A percentile compares a stretch with the other conserved stretches of the same genome.
phyloP scores from a whole-genome alignment of 2,329 filamentous ascomycete genomes.

The Herpomyces periplanetae region DNA sequence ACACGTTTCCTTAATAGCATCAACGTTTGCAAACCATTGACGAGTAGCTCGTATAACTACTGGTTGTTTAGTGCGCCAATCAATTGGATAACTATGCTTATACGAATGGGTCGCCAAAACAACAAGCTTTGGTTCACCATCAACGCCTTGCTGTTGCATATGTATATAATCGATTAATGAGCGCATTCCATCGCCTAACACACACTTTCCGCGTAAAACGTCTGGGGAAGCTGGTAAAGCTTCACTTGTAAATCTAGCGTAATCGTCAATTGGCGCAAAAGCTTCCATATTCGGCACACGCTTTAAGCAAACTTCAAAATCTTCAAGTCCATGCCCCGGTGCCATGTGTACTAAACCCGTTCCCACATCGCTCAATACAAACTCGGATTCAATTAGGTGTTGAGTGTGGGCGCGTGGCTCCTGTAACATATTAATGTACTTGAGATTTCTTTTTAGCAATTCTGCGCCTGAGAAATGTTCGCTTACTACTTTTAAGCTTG shows the following conservation, averaged over 20 bases:
- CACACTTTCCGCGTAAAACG: constrained; percentile 25
- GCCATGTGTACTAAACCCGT: constrained; percentile 81
- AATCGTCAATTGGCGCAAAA: constrained; percentile 43
- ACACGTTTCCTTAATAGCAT: constrained; percentile 32
- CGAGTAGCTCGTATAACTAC: constrained; percentile 68
- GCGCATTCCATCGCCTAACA: constrained; percentile 25
- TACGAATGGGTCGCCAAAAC: constrained; percentile 30
- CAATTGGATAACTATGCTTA: constrained; percentile 78
- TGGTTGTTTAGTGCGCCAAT: constrained; percentile 80
- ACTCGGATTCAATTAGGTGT: constrained; percentile 41
- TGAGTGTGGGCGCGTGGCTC: constrained; percentile 16
- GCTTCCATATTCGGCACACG: constrained; percentile 30
- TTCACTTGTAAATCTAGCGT: constrained; percentile 38
- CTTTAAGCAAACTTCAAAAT: constrained; percentile 41
- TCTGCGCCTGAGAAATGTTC: constrained; percentile 20
- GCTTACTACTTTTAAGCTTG: constrained; percentile 11
- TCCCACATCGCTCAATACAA: constrained; percentile 61
- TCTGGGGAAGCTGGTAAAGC: constrained; percentile 30
- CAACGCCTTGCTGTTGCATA: constrained; percentile 7
- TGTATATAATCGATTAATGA: constrained; percentile 27
- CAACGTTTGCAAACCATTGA: constrained; percentile 91
- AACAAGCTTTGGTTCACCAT: no score
- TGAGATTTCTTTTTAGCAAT: constrained; percentile 17
- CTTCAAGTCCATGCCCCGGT: constrained; percentile 80
- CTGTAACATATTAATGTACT: constrained; percentile 30